These are phyloP conservation scores for Malassezia cuniculi DNA, from an alignment of 1,284 basidiomycete species.

Conservation along the genomic window DNA sequence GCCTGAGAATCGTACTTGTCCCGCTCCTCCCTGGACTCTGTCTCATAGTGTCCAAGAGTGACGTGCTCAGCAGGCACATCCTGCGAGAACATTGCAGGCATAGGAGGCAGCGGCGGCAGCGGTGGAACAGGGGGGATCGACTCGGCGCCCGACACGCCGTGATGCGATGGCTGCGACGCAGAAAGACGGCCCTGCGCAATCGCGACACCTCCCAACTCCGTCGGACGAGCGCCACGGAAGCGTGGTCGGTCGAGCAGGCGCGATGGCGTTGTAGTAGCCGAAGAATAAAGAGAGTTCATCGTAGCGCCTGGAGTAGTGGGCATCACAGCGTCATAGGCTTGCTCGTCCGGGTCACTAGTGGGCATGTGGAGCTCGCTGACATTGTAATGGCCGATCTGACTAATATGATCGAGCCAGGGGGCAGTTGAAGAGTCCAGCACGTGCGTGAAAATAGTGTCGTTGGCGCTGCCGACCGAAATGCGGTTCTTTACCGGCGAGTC, in stretches of 20 bases:
- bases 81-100: no score
- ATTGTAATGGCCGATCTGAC: constrained; percentile 11
- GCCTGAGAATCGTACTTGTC: no score
- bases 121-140: background rate
- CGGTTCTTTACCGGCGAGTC: no score
- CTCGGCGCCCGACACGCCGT: constrained; percentile 4
- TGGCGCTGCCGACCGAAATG: no score
- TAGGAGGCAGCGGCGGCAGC: constrained; percentile 1
- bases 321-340: background rate
- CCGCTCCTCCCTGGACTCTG: no score
- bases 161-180: constrained; percentile 9
- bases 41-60: no score
- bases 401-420: constrained; percentile 7
- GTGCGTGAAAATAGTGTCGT: no score
- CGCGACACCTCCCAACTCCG: constrained; percentile 18
- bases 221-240: constrained; percentile 15
- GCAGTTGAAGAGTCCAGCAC: constrained; percentile 4
- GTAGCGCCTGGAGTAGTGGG: background rate
- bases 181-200: constrained; percentile 17
- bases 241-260: constrained; percentile 21
- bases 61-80: no score
- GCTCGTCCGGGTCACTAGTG: background rate
- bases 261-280: background rate
- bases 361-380: constrained; percentile 9
- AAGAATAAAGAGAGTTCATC: background rate